Percentiles rank a stretch among this genome's conserved stretches.
Evolutionary conservation across 2,329 filamentous ascomycete genomes (phyloP).

Genomic region (Pezicula radicicola): DNA sequence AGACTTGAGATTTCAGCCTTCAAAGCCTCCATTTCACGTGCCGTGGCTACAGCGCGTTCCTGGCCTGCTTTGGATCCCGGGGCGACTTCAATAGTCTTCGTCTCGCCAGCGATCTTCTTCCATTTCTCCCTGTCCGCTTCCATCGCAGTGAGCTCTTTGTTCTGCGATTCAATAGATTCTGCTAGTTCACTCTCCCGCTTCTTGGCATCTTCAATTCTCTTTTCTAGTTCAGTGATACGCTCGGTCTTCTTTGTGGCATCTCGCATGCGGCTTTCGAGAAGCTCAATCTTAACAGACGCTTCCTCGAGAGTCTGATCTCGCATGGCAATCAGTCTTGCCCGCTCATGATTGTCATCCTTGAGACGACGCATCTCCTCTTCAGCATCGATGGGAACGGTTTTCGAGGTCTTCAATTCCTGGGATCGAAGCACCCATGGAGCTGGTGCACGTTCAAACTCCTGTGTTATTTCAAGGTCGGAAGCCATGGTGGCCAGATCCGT

Average conservation of each 20-base stretch:
- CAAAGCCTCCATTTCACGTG: conserved; percentile 70
- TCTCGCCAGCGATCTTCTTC: conserved; percentile 67
- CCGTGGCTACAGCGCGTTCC: conserved; percentile 66
- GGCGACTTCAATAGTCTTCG: conserved; percentile 48
- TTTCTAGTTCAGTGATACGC: conserved; percentile 63
- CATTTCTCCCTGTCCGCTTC: conserved; percentile 67
- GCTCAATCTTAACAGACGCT: conserved; percentile 86
- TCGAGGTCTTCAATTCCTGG: conserved; percentile 77
- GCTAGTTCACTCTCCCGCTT: conserved; percentile 49
- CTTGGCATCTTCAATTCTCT: conserved; percentile 50
- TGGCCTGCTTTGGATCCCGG: conserved; percentile 55
- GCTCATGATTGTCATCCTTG: conserved; percentile 76
- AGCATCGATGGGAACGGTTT: conserved; percentile 75
- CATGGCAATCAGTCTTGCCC: conserved; percentile 66
- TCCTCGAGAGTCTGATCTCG: conserved; percentile 84
- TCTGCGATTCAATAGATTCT: conserved; percentile 65
- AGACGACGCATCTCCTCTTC: conserved; percentile 81
- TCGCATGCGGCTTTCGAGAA: conserved; percentile 82
- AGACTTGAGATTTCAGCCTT: conserved; percentile 64
- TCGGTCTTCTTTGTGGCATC: conserved; percentile 77
- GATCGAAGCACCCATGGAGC: conserved; percentile 84
- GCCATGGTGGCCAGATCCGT: conserved; percentile 69
- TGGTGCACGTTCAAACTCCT: conserved; percentile 73
- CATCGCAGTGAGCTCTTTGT: conserved; percentile 61
- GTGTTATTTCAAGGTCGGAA: conserved; percentile 66